Percentiles rank a stretch among this genome's conserved stretches.
Conservation (phyloP, 257 asterid species). For the Nicotiana knightiana region DNA sequence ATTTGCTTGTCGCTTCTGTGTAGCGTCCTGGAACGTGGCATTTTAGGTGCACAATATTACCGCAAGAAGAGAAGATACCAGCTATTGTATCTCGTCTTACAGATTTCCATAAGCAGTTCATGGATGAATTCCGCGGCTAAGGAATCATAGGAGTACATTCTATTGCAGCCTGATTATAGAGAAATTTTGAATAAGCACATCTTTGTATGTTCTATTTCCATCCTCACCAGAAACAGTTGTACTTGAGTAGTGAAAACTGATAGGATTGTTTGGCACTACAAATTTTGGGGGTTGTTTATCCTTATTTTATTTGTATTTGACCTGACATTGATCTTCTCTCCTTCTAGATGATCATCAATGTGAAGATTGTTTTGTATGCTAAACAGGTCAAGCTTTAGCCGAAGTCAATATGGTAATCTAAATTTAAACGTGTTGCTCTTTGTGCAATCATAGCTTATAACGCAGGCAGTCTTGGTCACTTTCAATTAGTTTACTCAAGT, state of each 20-base stretch:
- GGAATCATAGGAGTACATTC: not conserved
- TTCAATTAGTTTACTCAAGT: not conserved
- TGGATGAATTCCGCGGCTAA: slow-evolving; percentile 74
- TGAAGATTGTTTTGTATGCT: not conserved
- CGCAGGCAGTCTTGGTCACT: not conserved
- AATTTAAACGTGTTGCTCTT: not conserved
- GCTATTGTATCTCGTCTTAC: slow-evolving; percentile 69
- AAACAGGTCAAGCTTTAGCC: not conserved
- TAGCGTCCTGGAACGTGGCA: slow-evolving; percentile 92
- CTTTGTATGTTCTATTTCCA: not conserved
- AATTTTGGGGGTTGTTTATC: not conserved
- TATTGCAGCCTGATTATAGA: not conserved
- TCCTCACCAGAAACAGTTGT: not conserved
- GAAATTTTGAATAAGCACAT: not conserved
- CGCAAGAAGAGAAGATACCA: slow-evolving; percentile 83
- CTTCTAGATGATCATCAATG: not conserved
- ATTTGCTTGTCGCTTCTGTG: not conserved
- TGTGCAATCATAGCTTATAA: not conserved
- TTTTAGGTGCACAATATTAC: slow-evolving; percentile 87
- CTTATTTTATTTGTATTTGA: not conserved
- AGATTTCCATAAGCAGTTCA: slow-evolving; percentile 69
- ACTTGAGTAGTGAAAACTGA: not conserved
- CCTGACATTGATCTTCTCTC: not conserved
- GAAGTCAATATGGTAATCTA: not conserved
- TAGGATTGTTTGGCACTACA: not conserved